Percentiles rank a stretch among this genome's conserved stretches.
Conservation (phyloP, 441 rosid species). For the Pelargonium citronellum region DNA sequence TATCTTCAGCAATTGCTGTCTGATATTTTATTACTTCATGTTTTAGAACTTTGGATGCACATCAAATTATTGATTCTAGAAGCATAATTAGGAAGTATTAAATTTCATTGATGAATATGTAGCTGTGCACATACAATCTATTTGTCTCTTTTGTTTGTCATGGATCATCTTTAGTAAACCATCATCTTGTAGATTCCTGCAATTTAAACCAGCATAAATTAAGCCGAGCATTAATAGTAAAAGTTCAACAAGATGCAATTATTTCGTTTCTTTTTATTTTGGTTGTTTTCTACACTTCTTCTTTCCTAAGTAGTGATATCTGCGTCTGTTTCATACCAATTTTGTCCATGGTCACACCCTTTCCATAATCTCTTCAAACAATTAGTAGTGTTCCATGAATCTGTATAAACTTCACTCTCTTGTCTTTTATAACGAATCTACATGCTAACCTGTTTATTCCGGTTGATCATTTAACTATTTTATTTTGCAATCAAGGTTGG, state of each 20-base stretch:
- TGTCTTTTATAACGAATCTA: background rate
- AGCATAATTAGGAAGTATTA: background rate
- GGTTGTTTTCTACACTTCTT: too few species aligned
- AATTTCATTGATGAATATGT: background rate
- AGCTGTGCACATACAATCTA: background rate
- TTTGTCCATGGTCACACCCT: background rate
- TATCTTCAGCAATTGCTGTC: background rate
- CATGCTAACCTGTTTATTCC: background rate
- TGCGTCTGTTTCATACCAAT: background rate
- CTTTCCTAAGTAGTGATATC: background rate
- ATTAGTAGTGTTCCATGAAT: background rate
- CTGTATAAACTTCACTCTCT: conserved; percentile 3
- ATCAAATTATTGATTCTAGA: background rate
- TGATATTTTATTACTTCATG: background rate
- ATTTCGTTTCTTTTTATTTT: too few species aligned
- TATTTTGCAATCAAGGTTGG: conserved; percentile 58
- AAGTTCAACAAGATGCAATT: too few species aligned
- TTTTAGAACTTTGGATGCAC: background rate
- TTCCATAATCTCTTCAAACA: background rate
- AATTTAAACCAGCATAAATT: too few species aligned
- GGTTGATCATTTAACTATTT: conserved; percentile 15
- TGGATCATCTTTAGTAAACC: background rate
- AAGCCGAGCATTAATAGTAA: too few species aligned
- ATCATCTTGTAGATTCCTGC: too few species aligned
- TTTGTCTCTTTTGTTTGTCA: background rate